Base-by-base conservation (phyloP, 1,139 yeast genomes). In the Cylindricascospora bacillispora region DNA sequence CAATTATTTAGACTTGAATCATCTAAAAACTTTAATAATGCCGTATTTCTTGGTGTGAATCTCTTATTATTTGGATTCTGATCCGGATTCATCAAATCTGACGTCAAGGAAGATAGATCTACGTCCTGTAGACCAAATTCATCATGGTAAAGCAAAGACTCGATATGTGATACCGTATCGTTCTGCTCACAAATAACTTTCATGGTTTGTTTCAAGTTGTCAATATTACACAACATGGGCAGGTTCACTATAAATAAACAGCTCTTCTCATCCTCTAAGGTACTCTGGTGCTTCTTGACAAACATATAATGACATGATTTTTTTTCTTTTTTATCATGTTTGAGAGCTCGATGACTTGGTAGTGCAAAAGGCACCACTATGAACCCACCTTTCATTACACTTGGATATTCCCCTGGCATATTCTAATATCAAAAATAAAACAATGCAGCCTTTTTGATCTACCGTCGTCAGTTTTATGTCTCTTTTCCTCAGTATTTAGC, bases 21-120 rank as follows among this genome's bases (percentile, higher is more conserved):
- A 52, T 86, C 97, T 3, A 85, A 70, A 47, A 86, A 75, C 16
- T 73, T 71, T 19, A 83, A 64, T 11, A 82, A 60, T 1, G 81
- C 92, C 43, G 85, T 73, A 37, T 78, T 74, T 44, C 72, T 70
- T 25, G 92, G 93, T 24, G 78, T 60, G 39, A 45, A 39, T 49
- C 59, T 33, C 22, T 59, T 55, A 22, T 54, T 54, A 12, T 51
- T 55, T 10, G 40, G 37, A 17, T 49, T 42, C n/a, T n/a, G n/a
- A 1, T 52, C 52, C 4, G 50, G 35, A 16, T 62, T 55, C 47
- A 67, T 67, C 32, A 75, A 60, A 37, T 73, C 79, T 6, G 76
- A 69, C 0, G 85, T 74, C 33, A 79, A 58, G 35, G 63, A 62
- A 5, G 73, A 63, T 34, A 78, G 56, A 48, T 76, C 73, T 21